Conservation (phyloP, 1,139 yeast species). For the Sugiyamaella xylanicola region DNA sequence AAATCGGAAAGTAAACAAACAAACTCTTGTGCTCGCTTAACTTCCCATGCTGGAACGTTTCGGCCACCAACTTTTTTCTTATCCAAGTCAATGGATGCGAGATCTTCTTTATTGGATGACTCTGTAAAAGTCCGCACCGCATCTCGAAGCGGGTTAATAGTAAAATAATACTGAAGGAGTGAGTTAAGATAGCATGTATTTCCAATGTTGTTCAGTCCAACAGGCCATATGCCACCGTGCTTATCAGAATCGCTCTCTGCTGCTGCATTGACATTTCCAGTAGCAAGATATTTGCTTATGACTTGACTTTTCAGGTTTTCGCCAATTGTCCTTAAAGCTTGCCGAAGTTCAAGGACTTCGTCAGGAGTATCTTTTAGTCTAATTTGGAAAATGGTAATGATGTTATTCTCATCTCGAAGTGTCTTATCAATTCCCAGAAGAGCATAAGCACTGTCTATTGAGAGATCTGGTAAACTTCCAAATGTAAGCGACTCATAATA, state of each 20-base stretch:
- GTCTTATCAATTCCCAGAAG: conserved; percentile 41
- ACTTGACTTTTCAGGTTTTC: conserved; percentile 33
- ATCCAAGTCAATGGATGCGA: conserved; percentile 28
- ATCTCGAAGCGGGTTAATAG: conserved; percentile 77
- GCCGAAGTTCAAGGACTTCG: conserved; percentile 39
- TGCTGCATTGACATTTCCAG: conserved; percentile 24
- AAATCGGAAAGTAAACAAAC: conserved; percentile 68
- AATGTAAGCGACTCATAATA: conserved; percentile 34
- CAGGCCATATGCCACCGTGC: conserved; percentile 54
- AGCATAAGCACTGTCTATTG: conserved; percentile 59
- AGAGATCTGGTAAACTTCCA: conserved; percentile 42
- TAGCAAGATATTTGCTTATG: conserved; percentile 34
- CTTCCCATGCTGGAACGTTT: conserved; percentile 68
- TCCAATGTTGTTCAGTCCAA: conserved; percentile 91
- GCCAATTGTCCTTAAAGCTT: conserved; percentile 42
- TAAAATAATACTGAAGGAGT: conserved; percentile 83
- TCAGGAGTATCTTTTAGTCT: conserved; percentile 39
- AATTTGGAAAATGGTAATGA: conserved; percentile 39
- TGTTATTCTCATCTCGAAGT: conserved; percentile 35
- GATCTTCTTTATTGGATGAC: conserved; percentile 35
- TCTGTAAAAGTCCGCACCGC: conserved; percentile 58
- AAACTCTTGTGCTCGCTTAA: conserved; percentile 79
- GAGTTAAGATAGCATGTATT: conserved; percentile 95
- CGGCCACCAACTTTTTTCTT: conserved; percentile 79
- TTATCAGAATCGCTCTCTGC: conserved; percentile 23